Evolutionary conservation across 495 filamentous ascomycete species (phyloP).

Genomic region (Podospora australis): DNA sequence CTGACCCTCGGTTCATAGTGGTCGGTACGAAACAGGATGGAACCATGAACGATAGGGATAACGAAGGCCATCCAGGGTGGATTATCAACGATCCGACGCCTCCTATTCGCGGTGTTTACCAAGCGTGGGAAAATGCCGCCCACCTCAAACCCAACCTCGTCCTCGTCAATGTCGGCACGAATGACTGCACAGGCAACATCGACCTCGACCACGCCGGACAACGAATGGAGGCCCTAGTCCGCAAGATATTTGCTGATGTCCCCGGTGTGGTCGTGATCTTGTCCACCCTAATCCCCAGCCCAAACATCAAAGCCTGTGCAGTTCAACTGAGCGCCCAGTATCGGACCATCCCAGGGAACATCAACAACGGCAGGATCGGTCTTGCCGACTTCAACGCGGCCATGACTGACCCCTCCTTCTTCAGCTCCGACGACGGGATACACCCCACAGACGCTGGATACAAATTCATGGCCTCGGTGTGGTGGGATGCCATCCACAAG

Average conservation of each 20-base stretch:
- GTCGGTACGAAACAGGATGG: slow-evolving; percentile 33
- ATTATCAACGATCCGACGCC: slow-evolving; percentile 5
- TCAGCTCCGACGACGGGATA: slow-evolving; percentile 5
- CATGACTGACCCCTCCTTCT: neutral
- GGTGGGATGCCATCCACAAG: slow-evolving; percentile 3
- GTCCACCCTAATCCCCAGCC: slow-evolving; percentile 23
- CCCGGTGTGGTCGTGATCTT: slow-evolving; percentile 34
- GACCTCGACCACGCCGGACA: slow-evolving; percentile 22
- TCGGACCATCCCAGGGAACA: neutral
- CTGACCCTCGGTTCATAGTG: too few relatives aligned
- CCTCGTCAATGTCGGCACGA: slow-evolving; percentile 37
- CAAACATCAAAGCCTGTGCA: neutral
- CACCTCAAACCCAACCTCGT: slow-evolving; percentile 39
- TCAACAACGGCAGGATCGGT: neutral
- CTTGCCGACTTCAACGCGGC: neutral
- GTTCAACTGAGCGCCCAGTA: slow-evolving; percentile 7
- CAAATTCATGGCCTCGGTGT: neutral
- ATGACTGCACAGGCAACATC: slow-evolving; percentile 31
- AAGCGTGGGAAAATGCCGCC: slow-evolving; percentile 19
- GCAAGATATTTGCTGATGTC: slow-evolving; percentile 27
- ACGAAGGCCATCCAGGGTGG: slow-evolving; percentile 5
- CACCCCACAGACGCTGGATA: slow-evolving; percentile 8
- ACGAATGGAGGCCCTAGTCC: slow-evolving; percentile 28
- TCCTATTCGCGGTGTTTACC: slow-evolving; percentile 13
- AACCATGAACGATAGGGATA: slow-evolving; percentile 31